Evolutionary conservation across 2,329 filamentous ascomycete species (phyloP), one percentile per base, ranked within the genome.

Genomic region (Thelonectria discophora): DNA sequence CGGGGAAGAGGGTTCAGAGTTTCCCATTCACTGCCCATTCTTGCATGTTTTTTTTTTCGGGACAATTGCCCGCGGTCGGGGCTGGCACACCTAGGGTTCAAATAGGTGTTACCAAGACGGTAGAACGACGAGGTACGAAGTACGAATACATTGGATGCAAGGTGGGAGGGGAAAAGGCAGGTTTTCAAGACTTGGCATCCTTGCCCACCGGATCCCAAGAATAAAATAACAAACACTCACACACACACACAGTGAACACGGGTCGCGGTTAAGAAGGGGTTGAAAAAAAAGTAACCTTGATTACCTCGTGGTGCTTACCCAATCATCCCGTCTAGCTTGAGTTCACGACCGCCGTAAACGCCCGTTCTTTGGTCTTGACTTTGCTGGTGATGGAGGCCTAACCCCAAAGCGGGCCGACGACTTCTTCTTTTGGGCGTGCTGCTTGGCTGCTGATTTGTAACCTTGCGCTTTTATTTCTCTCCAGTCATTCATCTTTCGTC

Each of bases 161-260:
- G n/a, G n/a, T n/a, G n/a, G n/a, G n/a, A n/a, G n/a, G n/a, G 39
- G 52, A 45, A 18, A 21, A 42, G 43, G 45, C 45, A 45, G 42
- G 49, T 45, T 56, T 56, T 56, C 54, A 42, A 49, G 43, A 49
- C 49, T 48, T 55, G 17, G 30, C 43, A 55, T 39, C 52, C 52
- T 55, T 55, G 40, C 45, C 9, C n/a, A n/a, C n/a, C n/a, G n/a
- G n/a, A 21, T 17, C 21, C 45, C 43, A 27, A 46, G 24, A 48
- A 32, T 17, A 48, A 32, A 18, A 48, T n/a, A 46, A 2, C 5
- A 46, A 24, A 24, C 12, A 32, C 27, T 5, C 21, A 48, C 34
- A 18, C 42, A 21, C n/a, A 43, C 45, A n/a, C n/a, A n/a, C n/a
- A n/a, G n/a, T n/a, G 34, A 56, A 49, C 21, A 32, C 54, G 49